Conservation (phyloP, 768 basidiomycete genomes). For the Russula abietina region DNA sequence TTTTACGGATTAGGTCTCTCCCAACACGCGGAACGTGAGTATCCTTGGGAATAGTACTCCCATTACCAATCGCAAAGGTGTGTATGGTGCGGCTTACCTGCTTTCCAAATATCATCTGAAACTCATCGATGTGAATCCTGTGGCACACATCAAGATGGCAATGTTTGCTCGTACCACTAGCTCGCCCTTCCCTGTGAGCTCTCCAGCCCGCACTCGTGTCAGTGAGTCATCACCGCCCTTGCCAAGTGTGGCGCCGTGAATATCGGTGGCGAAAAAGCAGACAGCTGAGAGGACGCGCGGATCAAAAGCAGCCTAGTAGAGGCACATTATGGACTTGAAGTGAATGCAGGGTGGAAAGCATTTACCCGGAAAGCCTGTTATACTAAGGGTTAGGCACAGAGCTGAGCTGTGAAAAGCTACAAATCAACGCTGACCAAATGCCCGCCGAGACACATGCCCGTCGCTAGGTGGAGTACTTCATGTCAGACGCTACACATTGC, state of each 20-base stretch:
- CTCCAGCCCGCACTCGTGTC: conserved; percentile 62
- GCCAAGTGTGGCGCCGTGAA: conserved; percentile 83
- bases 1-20: conserved; percentile 75
- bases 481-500: neutral
- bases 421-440: conserved; percentile 54
- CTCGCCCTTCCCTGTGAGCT: conserved; percentile 74
- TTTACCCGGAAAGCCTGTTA: conserved; percentile 47
- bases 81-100: conserved; percentile 45
- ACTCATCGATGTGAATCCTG: neutral
- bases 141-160: neutral
- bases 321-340: neutral
- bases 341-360: conserved; percentile 6
- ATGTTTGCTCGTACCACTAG: conserved; percentile 54
- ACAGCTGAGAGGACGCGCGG: conserved; percentile 74
- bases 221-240: conserved; percentile 75
- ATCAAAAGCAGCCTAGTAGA: conserved; percentile 77
- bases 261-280: conserved; percentile 94
- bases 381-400: conserved; percentile 32
- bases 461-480: conserved; percentile 41
- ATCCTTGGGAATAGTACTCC: conserved; percentile 44
- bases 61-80: neutral
- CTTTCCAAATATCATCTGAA: conserved; percentile 91
- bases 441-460: conserved; percentile 88
- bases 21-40: conserved; percentile 89
- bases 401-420: neutral